phyloP scores from a whole-genome alignment of 257 asterid genomes.

The Gentiana macrophylla region DNA sequence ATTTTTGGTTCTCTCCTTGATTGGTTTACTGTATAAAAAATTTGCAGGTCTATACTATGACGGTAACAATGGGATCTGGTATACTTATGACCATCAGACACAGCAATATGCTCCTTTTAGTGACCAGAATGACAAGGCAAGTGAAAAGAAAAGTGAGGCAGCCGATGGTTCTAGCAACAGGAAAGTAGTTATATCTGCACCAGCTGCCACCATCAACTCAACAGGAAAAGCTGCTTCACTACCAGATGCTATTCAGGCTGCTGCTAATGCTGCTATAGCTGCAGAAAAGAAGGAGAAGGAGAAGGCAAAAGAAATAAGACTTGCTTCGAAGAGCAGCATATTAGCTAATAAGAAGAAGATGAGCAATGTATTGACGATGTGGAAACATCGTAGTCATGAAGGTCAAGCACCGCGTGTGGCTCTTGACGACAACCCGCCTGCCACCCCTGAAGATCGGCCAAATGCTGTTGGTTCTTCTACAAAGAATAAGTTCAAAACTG shows the following conservation, averaged over 20 bases:
- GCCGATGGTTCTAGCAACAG: constrained; percentile 45
- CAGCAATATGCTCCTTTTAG: constrained; percentile 74
- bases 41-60: constrained; percentile 80
- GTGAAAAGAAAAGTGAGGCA: constrained; percentile 49
- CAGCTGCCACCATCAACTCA: constrained; percentile 72
- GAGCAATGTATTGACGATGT: constrained; percentile 86
- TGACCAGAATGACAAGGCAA: constrained; percentile 60
- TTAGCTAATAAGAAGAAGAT: constrained; percentile 94
- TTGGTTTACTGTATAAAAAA: neutral
- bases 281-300: constrained; percentile 98
- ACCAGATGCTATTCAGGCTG: constrained; percentile 96
- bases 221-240: constrained; percentile 73
- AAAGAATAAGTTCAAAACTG: constrained; percentile 49
- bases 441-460: constrained; percentile 47
- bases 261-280: constrained; percentile 94
- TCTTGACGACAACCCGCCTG: constrained; percentile 44
- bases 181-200: constrained; percentile 86
- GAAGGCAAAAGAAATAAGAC: constrained; percentile 68
- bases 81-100: constrained; percentile 68
- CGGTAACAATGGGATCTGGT: constrained; percentile 91
- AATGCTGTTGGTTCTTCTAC: constrained; percentile 32
- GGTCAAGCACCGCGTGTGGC: constrained; percentile 89
- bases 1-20: neutral
- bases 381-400: constrained; percentile 97
- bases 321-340: constrained; percentile 88